Evolutionary conservation across 1,284 basidiomycete genomes (phyloP), one percentile per base, ranked within the genome.

Genomic region (Leccinum laetum): DNA sequence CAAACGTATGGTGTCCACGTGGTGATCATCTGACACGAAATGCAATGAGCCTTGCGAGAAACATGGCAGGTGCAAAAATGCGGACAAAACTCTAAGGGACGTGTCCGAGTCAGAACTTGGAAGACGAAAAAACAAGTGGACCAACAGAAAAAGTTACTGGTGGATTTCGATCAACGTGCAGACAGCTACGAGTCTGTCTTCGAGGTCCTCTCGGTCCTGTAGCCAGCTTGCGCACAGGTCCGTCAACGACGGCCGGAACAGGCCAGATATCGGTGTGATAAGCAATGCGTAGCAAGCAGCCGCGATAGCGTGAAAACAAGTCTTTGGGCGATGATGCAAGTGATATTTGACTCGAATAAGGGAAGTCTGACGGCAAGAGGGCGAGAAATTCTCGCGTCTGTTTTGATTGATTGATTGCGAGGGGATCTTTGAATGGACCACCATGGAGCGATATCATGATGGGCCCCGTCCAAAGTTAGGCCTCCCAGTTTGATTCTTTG

Each of bases 91-190:
- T 29, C 89, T 90, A 68, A 8, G 66, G 56, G 14, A 32, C 32
- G 32, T 32, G 32, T 32, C 9, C 9, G 53, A 67, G 16, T 35
- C 49, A 65, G 26, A 59, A 58, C 21, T 24, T 55, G 11, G 41
- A 49, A 61, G 4, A 52, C 1, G 55, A 56, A 49, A 53, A 64
- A 70, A 13, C 63, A 62, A 56, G 13, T 58, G 52, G 13, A 83
- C 92, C 67, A 71, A 94, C 92, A 91, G 86, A 70, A 86, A 93
- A 46, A 94, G 77, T 74, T 94, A 91, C 71, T 88, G 85, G 70
- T 93, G 88, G 52, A 84, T 79, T 77, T 92, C 88, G 37, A 93
- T 72, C 63, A 91, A 79, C 61, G 85, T 73, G 73, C 81, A 88
- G 9, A 93, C 75, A 2, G 90, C 89, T 62, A 83, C 79, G 26